Percentiles rank a stretch among this genome's conserved stretches.
Evolutionary conservation across 768 basidiomycete species (phyloP).

Genomic region (Hygrocybe punicea): DNA sequence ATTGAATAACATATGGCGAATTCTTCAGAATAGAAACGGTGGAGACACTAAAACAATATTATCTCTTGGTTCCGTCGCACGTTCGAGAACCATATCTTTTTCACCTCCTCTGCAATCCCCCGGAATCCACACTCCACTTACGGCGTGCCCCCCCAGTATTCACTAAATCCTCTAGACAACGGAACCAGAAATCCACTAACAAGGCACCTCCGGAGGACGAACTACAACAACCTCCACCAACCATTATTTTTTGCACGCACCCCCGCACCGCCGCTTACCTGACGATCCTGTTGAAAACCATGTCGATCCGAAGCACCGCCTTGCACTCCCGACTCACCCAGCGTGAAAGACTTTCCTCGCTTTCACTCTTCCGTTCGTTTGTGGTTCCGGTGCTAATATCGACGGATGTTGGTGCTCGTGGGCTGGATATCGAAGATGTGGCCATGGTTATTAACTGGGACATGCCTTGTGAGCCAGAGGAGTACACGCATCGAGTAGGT

Average conservation of each 20-base stretch:
- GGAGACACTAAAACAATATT: conserved; percentile 79
- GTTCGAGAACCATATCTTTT: conserved; percentile 91
- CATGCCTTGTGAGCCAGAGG: conserved; percentile 82
- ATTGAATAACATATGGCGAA: background rate
- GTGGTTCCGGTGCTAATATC: conserved; percentile 89
- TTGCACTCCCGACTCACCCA: conserved; percentile 94
- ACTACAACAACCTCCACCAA: conserved; percentile 80
- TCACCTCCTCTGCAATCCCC: conserved; percentile 85
- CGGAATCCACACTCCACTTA: conserved; percentile 66
- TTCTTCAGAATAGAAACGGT: conserved; percentile 79
- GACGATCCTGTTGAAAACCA: conserved; percentile 69
- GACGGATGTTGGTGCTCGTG: conserved; percentile 93
- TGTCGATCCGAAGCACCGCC: conserved; percentile 80
- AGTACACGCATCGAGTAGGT: conserved; percentile 95
- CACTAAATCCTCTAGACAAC: conserved; percentile 33
- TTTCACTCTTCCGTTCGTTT: conserved; percentile 82
- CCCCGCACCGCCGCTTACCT: conserved; percentile 89
- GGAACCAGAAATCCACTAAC: conserved; percentile 22
- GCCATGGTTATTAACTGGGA: conserved; percentile 98
- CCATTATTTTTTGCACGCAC: conserved; percentile 89
- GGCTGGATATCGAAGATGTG: conserved; percentile 94
- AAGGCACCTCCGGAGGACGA: conserved; percentile 43
- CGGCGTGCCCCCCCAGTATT: conserved; percentile 62
- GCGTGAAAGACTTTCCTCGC: conserved; percentile 76
- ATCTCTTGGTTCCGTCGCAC: conserved; percentile 90